Evolutionary conservation across 768 basidiomycete genomes (phyloP), one percentile per base, ranked within the genome.

Genomic region (Lactarius evosmus): DNA sequence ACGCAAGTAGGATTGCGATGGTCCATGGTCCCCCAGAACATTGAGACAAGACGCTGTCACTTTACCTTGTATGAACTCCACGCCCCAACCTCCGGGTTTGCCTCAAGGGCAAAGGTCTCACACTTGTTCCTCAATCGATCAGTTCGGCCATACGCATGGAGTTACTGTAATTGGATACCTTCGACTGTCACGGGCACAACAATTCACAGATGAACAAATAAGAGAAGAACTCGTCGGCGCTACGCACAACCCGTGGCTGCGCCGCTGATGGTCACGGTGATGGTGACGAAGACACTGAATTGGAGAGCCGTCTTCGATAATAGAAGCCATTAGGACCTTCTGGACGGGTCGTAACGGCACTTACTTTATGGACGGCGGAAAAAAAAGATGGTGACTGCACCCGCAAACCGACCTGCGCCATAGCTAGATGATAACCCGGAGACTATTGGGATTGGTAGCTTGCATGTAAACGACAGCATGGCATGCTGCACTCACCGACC

Each of bases 31-130:
- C 32, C 25, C n/a, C 25, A 30, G 19, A 27, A 49, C 27, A 55
- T 49, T 34, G 52, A 53, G 30, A 53, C 29, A 32, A 29, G 59
- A 44, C 25, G 41, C 29, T 32, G 34, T 52, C 63, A 57, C 30
- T 29, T 44, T 52, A 61, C 59, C 55, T 51, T 65, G 5, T 29
- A 41, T 56, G 46, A 12, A 25, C 51, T 19, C 22, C n/a, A 53
- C 32, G 29, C 36, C 19, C 30, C 7, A 32, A 29, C 4, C 16
- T 27, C 17, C 22, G 17, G 27, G 33, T 16, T 17, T 7, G 34
- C 53, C 25, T 27, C n/a, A 7, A 16, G 11, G 9, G 46, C 41
- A n/a, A 36, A 49, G 17, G 32, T 8, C 33, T 33, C 30, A 33
- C 52, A 30, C 38, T 29, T 44, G 54, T 44, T 61, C 51, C 22